These are phyloP conservation scores for Chalara sp. DNA, from an alignment of 2,329 filamentous ascomycete genomes.

Conservation along the genomic window DNA sequence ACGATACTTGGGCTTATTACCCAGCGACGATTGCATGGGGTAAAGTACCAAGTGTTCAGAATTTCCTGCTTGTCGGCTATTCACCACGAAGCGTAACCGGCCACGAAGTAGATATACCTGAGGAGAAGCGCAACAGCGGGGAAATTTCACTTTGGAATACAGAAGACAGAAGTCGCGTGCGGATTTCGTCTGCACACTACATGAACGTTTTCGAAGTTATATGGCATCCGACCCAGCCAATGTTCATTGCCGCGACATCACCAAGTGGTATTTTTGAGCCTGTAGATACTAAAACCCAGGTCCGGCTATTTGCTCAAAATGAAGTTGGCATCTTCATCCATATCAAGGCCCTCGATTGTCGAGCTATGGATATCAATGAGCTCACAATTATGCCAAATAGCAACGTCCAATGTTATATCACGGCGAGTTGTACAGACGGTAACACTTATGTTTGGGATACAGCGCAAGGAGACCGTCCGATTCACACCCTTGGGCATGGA, in stretches of 20 bases:
- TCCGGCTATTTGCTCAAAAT: conserved; percentile 44
- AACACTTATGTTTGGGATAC: conserved; percentile 60
- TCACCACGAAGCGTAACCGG: conserved; percentile 48
- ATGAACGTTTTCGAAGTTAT: conserved; percentile 59
- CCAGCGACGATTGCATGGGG: conserved; percentile 61
- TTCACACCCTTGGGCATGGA: conserved; percentile 50
- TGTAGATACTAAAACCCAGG: conserved; percentile 44
- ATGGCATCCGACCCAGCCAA: conserved; percentile 50
- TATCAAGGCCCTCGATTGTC: conserved; percentile 50
- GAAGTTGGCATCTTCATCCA: conserved; percentile 34
- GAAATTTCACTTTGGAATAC: conserved; percentile 56
- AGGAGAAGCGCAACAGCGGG: conserved; percentile 49
- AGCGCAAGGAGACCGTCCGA: conserved; percentile 44
- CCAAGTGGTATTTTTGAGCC: conserved; percentile 37
- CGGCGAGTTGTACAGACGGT: conserved; percentile 55
- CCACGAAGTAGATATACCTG: conserved; percentile 50
- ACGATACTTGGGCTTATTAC: conserved; percentile 51
- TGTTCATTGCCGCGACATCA: conserved; percentile 52
- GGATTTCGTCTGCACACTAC: conserved; percentile 42
- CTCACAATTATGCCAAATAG: conserved; percentile 52
- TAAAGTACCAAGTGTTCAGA: conserved; percentile 33
- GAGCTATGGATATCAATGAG: conserved; percentile 56
- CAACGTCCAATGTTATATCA: conserved; percentile 42
- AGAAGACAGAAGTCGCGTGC: conserved; percentile 30
- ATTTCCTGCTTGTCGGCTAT: conserved; percentile 55